These are phyloP conservation scores for Neocatenulostroma microsporum DNA, from an alignment of 2,329 filamentous ascomycete genomes.

Conservation along the genomic window DNA sequence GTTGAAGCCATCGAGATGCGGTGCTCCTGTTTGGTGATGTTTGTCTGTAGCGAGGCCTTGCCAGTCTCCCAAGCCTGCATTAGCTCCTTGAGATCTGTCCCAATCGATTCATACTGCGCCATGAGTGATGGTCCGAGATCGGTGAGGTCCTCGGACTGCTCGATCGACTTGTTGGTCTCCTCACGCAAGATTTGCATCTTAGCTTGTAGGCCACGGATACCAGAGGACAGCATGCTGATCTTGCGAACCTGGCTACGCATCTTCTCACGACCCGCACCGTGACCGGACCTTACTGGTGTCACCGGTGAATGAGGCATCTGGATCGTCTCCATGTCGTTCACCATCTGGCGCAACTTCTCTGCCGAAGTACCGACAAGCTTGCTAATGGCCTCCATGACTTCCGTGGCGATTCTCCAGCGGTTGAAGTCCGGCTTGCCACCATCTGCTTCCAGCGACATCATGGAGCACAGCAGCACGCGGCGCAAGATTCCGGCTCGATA, in stretches of 20 bases:
- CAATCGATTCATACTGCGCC: slow-evolving; percentile 90
- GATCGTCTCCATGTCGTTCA: slow-evolving; percentile 66
- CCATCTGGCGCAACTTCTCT: slow-evolving; percentile 57
- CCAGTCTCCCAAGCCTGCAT: slow-evolving; percentile 52
- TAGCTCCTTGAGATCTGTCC: slow-evolving; percentile 64
- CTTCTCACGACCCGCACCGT: slow-evolving; percentile 60
- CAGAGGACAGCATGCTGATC: slow-evolving; percentile 78
- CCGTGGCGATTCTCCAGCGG: slow-evolving; percentile 70
- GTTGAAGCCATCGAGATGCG: slow-evolving; percentile 46
- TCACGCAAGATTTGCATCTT: slow-evolving; percentile 89
- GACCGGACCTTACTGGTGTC: slow-evolving; percentile 50
- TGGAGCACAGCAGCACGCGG: slow-evolving; percentile 79
- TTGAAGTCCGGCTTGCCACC: slow-evolving; percentile 68
- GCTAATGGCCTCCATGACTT: slow-evolving; percentile 60
- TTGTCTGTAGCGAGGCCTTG: slow-evolving; percentile 70
- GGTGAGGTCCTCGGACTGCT: slow-evolving; percentile 51
- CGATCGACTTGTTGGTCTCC: slow-evolving; percentile 72
- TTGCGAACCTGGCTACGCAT: slow-evolving; percentile 82
- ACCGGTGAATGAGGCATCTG: slow-evolving; percentile 47
- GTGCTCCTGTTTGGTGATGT: slow-evolving; percentile 70
- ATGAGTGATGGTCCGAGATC: slow-evolving; percentile 74
- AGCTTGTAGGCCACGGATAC: slow-evolving; percentile 84
- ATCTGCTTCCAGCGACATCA: slow-evolving; percentile 77
- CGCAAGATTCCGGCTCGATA: slow-evolving; percentile 72
- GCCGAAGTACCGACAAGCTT: slow-evolving; percentile 55